Evolutionary conservation across 768 basidiomycete genomes (phyloP).

Genomic region (Mycena alexandri): DNA sequence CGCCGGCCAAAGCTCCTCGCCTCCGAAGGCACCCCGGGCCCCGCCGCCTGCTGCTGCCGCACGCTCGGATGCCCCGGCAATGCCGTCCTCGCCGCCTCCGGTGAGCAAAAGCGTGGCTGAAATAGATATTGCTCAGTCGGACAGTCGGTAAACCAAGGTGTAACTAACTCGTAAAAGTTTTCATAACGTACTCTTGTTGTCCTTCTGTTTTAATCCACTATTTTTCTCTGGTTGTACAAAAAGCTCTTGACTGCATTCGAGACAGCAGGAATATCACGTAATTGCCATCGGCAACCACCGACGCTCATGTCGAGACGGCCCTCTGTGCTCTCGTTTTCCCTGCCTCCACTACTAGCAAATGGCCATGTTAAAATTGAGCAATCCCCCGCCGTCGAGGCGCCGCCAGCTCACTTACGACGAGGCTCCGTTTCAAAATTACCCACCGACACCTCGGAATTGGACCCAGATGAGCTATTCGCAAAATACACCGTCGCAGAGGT

Average conservation of each 20-base stretch:
- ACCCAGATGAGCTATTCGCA: constrained; percentile 82
- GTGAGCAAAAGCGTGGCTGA: constrained; percentile 54
- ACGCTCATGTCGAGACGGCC: constrained; percentile 44
- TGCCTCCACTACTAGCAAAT: constrained; percentile 40
- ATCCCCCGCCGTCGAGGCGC: constrained; percentile 15
- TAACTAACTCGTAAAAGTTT: constrained; percentile 33
- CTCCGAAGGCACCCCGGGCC: constrained; percentile 47
- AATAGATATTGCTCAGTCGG: constrained; percentile 49
- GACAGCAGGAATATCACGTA: constrained; percentile 18
- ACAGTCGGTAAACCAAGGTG: constrained; percentile 45
- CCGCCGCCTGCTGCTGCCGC: constrained; percentile 51
- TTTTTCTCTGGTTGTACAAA: neutral
- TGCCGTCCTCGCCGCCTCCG: constrained; percentile 41
- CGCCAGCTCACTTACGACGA: constrained; percentile 9
- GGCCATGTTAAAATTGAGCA: constrained; percentile 39
- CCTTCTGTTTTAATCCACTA: constrained; percentile 22
- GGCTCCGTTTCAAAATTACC: constrained; percentile 41
- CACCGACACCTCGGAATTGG: constrained; percentile 50
- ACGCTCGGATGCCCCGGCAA: constrained; percentile 47
- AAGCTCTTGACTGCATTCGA: too few relatives aligned
- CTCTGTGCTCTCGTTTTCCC: constrained; percentile 42
- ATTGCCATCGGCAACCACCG: constrained; percentile 8
- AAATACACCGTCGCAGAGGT: constrained; percentile 81
- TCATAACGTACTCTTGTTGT: constrained; percentile 25
- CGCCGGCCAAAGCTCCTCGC: constrained; percentile 47